Base-by-base conservation (phyloP, 1,284 basidiomycete genomes). In the Leccinum cinnamomeum region DNA sequence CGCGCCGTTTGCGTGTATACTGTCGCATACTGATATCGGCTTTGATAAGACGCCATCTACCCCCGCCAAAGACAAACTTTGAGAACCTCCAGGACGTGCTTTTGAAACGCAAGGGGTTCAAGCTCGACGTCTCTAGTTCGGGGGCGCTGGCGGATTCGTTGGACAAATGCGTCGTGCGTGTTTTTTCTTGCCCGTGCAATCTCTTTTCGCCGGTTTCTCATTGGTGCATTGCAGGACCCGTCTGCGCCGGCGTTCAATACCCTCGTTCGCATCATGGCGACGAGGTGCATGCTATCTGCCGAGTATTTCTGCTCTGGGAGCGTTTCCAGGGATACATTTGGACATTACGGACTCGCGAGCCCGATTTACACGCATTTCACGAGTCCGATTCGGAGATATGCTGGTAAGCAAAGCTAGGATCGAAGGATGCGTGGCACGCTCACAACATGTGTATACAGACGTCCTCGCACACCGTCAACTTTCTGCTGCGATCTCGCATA, bases 311-410 rank as follows among this genome's bases (percentile, higher is more conserved):
- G 94, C 73, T 92, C 95, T 1, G 97, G 97, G 8, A 95, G 92
- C 68, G 95, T 98, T 4, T 88, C 90, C 0, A 87, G 91, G 62
- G 95, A 98, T 69, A 91, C 94, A 0, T 99, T 98, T 74, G 90
- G 92, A 2, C 97, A 99, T 77, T 99, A 99, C 74, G 97, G 97
- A 60, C 85, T 99, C 18, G 97, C 97, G 0, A 96, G 88, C 69
- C 87, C 91, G 0, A 99, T 99, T 68, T 99, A 99, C 77, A 99
- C 97, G 0, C 97, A 99, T 76, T 99, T 99, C 75, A 98, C 97
- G 3, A 92, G 93, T 73, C 95, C 95, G 1, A 97, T 97, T 68
- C 83, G 95, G 64, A 87, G 95, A 64, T 97, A 96, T 73, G 94
- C 95, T 48, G 97, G 97, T 87, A 81, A 80, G 41, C 16, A n/a